phyloP scores from a whole-genome alignment of 2,329 filamentous ascomycete genomes.

The Ophiostoma novo-ulmi region DNA sequence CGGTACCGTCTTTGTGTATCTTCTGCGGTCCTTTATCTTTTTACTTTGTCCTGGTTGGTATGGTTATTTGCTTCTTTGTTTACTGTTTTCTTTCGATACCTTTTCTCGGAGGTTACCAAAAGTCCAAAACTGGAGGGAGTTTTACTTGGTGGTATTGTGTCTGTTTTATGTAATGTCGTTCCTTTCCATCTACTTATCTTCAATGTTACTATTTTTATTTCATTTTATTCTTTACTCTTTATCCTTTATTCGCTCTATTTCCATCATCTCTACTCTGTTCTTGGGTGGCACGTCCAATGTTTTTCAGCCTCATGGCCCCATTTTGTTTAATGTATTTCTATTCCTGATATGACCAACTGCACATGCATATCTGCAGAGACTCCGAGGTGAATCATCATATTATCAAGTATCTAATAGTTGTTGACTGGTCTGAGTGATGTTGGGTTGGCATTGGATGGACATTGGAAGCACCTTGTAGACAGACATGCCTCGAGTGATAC shows the following conservation, averaged over 20 bases:
- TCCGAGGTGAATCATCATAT: neutral
- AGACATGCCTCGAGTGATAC: too few species aligned
- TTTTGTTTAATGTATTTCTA: neutral
- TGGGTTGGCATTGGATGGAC: too few species aligned
- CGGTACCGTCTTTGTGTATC: neutral
- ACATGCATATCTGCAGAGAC: neutral
- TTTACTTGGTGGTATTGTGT: conserved; percentile 5
- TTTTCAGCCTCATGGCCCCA: neutral
- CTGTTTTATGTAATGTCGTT: neutral
- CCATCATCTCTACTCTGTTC: neutral
- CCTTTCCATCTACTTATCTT: neutral
- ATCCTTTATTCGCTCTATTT: neutral
- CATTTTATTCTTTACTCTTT: neutral
- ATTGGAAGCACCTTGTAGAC: too few species aligned
- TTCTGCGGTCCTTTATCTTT: neutral
- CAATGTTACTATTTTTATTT: neutral
- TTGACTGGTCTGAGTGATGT: too few species aligned
- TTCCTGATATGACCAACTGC: neutral
- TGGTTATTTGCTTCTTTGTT: neutral
- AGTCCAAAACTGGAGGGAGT: conserved; percentile 8
- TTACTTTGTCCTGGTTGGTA: neutral
- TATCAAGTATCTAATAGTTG: neutral
- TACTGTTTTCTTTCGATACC: neutral
- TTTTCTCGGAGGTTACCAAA: conserved; percentile 9
- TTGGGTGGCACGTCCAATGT: neutral